Base-by-base conservation (phyloP, 441 rosid species). In the Populus hybrid region DNA sequence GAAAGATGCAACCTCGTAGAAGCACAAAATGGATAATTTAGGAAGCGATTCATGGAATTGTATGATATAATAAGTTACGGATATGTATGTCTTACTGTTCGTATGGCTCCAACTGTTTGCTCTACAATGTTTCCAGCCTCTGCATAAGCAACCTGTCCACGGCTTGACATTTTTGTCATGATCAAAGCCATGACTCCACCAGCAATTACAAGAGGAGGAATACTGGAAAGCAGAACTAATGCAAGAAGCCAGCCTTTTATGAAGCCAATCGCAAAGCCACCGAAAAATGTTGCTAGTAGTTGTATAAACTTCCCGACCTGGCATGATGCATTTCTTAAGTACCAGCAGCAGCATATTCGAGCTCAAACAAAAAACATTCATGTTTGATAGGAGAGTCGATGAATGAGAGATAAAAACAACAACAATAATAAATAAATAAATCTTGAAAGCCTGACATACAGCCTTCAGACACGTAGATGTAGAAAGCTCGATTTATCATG, bases 301-400 rank as follows among this genome's bases (percentile, higher is more conserved):
- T 94, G 97, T 83, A 89, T 76, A 26, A 87, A 91, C 79, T 90
- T 91, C 76, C 97, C 98, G 50, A 90, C 95, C 98, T 93, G 81
- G 70, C 23, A 66, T 46, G 78, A 80, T 18, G 6, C 3, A 23
- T 26, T 32, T 34, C 28, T 24, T 35, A 40, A 73, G 69, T 16
- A 50, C 6, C n/a, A 11, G 8, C 32, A 20, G 6, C n/a, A 59
- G 5, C 23, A 57, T 14, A 71, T 32, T 12, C 21, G 66, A 61
- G 66, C 66, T 23, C 21, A 61, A 61, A 23, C 21, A 61, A 20
- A n/a, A 61, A 61, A 63, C 26, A 24, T n/a, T 21, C 30, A 63
- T 46, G 20, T 46, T 14, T 12, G 57, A 46, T 46, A 14, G 18
- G 57, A 46, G 57, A 46, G 57, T 46, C 0, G 57, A 46, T 14